Base-by-base conservation (phyloP, 2,329 filamentous ascomycete species). In the Xylaria sp. region DNA sequence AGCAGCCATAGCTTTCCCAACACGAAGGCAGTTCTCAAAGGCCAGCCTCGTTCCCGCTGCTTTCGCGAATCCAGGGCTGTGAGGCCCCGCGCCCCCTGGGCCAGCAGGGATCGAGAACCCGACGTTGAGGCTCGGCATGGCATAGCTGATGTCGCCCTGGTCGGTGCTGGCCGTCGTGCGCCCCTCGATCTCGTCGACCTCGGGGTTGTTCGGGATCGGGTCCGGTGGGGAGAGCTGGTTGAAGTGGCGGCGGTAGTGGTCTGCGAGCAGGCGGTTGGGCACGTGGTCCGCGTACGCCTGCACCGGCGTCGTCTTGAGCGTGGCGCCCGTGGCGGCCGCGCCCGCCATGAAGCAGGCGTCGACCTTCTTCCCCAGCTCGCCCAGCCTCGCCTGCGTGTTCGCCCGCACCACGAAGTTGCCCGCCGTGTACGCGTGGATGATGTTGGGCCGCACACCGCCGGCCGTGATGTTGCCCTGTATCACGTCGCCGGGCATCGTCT, bases 61-160 rank as follows among this genome's bases (percentile, higher is more conserved):
- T 2, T 79, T 77, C 9, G 85, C 84, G 71, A 88, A 90, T 0
- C 84, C 82, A 0, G 84, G 82, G 8, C 83, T 90, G 68, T 87
- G 87, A 20, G 86, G 86, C 0, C 85, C 83, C 13, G 77, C 78
- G 0, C 81, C 82, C 1, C 81, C 79, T 2, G 80, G 79, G 0
- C 83, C 82, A 2, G 86, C 82, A 18, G 78, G 79, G 66, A 89
- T 87, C 31, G 81, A 80, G 73, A 89, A 89, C 7, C 83, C 83
- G 0, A 82, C 80, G 64, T 82, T 86, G 46, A 90, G 75, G 62
- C 84, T 86, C 48, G 88, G 88, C 80, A 89, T 83, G 0, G 82
- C 85, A 73, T 89, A 85, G 71, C 85, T 88, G 63, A 90, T 77
- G 69, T 90, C 83, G 0, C 88, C 88, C 78, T 89, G 86, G 74